These are phyloP conservation scores for Modicella reniformis DNA, from an alignment of 371 early-diverging fungal genomes.

Conservation along the genomic window DNA sequence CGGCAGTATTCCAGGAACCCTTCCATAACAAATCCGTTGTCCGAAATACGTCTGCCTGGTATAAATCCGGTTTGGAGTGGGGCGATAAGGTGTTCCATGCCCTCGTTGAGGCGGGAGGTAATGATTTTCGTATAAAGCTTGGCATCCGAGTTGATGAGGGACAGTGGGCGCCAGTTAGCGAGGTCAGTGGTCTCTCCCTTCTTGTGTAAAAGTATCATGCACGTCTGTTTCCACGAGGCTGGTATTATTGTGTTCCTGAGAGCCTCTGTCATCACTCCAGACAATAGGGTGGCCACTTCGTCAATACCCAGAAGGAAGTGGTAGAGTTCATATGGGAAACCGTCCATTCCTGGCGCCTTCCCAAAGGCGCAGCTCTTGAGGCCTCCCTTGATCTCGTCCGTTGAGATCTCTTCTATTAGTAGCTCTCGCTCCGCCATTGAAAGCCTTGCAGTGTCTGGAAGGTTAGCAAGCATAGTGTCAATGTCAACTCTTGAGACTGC, in stretches of 20 bases:
- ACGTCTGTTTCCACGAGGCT: conserved; percentile 37
- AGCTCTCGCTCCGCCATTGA: neutral
- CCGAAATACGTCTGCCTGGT: conserved; percentile 12
- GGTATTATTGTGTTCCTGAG: conserved; percentile 14
- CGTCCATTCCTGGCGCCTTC: conserved; percentile 48
- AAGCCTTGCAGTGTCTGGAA: neutral
- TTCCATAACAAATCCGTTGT: conserved; percentile 8
- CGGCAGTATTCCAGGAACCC: conserved; percentile 4
- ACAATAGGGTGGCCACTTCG: conserved; percentile 3
- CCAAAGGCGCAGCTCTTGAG: neutral
- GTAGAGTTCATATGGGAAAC: conserved; percentile 52
- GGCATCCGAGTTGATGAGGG: conserved; percentile 46
- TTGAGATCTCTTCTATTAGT: neutral
- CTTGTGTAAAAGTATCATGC: conserved; percentile 45
- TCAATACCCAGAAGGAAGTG: neutral
- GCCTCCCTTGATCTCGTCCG: neutral
- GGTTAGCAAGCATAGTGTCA: no score
- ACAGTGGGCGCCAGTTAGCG: conserved; percentile 44
- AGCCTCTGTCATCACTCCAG: conserved; percentile 33
- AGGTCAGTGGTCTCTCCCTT: conserved; percentile 44
- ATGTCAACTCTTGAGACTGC: neutral
- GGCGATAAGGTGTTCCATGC: neutral
- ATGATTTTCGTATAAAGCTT: conserved; percentile 43
- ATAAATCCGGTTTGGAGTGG: conserved; percentile 17
- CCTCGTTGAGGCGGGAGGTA: neutral